phyloP scores from a whole-genome alignment of 805 yeast genomes.

The Nakazawaea ishiwadae region DNA sequence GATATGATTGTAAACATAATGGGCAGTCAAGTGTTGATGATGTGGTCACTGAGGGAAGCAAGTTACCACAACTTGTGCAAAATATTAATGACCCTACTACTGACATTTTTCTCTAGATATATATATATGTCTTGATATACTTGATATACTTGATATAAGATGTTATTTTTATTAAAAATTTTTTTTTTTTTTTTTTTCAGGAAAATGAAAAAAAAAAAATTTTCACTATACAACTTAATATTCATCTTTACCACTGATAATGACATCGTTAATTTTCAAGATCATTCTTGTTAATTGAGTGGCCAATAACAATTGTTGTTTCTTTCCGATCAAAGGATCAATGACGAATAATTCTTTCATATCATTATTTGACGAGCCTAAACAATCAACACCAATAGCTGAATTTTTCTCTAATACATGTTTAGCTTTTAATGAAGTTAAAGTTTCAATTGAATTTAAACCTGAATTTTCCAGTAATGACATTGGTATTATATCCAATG shows the following conservation, averaged over 20 bases:
- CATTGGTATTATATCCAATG: slow-evolving; percentile 90
- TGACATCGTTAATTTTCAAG: slow-evolving; percentile 93
- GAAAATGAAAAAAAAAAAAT: no score
- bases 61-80: slow-evolving; percentile 89
- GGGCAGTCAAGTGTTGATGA: slow-evolving; percentile 52
- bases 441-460: slow-evolving; percentile 85
- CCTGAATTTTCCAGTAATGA: slow-evolving; percentile 97
- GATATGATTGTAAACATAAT: slow-evolving; percentile 38
- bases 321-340: slow-evolving; percentile 96
- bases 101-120: slow-evolving; percentile 68
- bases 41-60: slow-evolving; percentile 57
- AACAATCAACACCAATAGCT: slow-evolving; percentile 87
- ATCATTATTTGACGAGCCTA: slow-evolving; percentile 82
- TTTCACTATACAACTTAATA: no score
- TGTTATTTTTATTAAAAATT: no score
- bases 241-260: slow-evolving; percentile 42
- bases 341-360: slow-evolving; percentile 94
- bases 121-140: no score
- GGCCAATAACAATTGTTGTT: slow-evolving; percentile 91
- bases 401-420: slow-evolving; percentile 73
- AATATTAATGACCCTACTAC: slow-evolving; percentile 94
- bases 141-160: no score
- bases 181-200: slow-evolving; percentile 2
- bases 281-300: slow-evolving; percentile 98
- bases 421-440: slow-evolving; percentile 76